Evolutionary conservation across 208 protist species (phyloP), one percentile per base, ranked within the genome.

Genomic region (Leishmania tarentolae): DNA sequence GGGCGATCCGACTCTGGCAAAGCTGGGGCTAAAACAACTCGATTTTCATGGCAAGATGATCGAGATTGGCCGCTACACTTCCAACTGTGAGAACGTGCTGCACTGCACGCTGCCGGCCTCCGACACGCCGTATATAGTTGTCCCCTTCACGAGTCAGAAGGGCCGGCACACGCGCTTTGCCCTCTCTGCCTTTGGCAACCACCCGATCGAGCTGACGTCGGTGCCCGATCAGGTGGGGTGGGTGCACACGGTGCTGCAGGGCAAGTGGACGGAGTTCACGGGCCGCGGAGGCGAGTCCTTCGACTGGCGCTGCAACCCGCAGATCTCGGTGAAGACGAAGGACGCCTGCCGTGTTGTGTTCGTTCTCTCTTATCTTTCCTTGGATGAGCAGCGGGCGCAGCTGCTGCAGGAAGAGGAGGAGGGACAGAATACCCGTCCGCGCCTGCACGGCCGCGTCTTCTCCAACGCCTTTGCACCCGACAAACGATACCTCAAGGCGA

Each of bases 51-150:
- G 95, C 37, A 88, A 90, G 69, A 95, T 98, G 89, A 88, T 97
- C 17, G 93, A 96, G 75, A 94, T 96, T 75, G 91, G 90, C 80
- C 91, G 87, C 53, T 98, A 95, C 86, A 98, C 93, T 9, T 96
- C 93, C 50, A 98, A 98, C 87, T 96, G 95, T 80, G 93, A 98
- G 85, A 98, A 98, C 72, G 92, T 95, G 53, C 87, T 98, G 79
- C 93, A 96, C 84, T 96, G 92, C 81, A 84, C 82, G n/a, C 81
- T 98, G 40, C 82, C 84, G n/a, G 83, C 87, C 31, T 90, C 87
- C 82, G 90, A 94, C 59, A 92, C 88, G 35, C 95, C 95, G 15
- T 98, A 98, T 79, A 88, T 97, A 37, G 91, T 98, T 2, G 93
- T 98, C 37, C 93, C 95, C 40, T 98, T 98, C 84, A 97, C 95